phyloP scores from a whole-genome alignment of 495 filamentous ascomycete genomes.

The Tuber umbilicatum region DNA sequence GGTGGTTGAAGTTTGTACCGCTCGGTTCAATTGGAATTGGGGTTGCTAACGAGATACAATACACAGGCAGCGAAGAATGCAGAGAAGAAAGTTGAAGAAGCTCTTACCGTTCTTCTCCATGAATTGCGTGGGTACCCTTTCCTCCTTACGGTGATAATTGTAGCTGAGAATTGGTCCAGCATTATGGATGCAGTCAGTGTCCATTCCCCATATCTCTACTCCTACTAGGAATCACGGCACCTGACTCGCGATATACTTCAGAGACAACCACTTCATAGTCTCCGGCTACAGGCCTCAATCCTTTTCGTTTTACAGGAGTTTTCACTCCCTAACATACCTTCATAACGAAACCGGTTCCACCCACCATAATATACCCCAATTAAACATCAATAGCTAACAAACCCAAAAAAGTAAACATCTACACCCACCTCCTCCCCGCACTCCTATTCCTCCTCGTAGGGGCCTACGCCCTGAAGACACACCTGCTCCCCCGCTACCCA shows the following conservation, averaged over 20 bases:
- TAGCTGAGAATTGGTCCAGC: constrained; percentile 16
- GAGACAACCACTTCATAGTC: constrained; percentile 69
- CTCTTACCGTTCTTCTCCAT: constrained; percentile 36
- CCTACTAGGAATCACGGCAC: neutral
- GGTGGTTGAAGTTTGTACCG: constrained; percentile 19
- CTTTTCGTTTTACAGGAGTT: constrained; percentile 57
- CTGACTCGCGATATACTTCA: constrained; percentile 11
- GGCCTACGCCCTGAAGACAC: constrained; percentile 45
- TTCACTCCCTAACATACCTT: constrained; percentile 62
- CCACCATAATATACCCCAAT: neutral
- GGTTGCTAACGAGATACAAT: constrained; percentile 2
- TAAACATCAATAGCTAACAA: neutral
- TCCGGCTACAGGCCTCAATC: constrained; percentile 63
- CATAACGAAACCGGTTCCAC: constrained; percentile 68
- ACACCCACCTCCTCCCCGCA: constrained; percentile 70
- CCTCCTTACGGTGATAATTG: neutral
- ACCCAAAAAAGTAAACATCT: constrained; percentile 65
- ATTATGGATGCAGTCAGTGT: constrained; percentile 39
- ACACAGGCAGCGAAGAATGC: constrained; percentile 16
- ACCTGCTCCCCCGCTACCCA: constrained; percentile 56
- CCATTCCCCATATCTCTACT: neutral
- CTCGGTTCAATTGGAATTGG: neutral
- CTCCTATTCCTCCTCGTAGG: constrained; percentile 47
- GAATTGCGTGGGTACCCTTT: constrained; percentile 32
- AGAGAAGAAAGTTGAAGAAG: constrained; percentile 29